Conservation (phyloP, 805 yeast species). For the Novakomyces olei region DNA sequence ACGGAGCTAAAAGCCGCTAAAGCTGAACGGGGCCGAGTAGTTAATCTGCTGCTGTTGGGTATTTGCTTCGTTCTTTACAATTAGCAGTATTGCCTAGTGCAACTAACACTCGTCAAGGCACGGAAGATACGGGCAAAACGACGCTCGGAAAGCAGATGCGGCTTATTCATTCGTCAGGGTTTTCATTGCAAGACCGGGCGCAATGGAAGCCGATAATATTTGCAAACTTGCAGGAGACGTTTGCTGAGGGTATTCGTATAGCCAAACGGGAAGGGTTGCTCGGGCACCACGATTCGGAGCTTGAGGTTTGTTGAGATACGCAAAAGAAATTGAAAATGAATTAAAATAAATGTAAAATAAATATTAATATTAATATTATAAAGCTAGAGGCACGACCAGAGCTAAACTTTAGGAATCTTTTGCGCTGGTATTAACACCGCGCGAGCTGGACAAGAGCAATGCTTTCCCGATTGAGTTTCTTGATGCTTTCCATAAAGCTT, state of each 20-base stretch:
- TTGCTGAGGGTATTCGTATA: too few relatives aligned
- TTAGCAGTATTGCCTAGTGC: too few relatives aligned
- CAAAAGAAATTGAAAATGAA: neutral
- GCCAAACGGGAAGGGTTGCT: too few relatives aligned
- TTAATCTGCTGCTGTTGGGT: too few relatives aligned
- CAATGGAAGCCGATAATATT: constrained; percentile 77
- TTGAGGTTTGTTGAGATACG: neutral
- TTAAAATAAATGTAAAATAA: constrained; percentile 1
- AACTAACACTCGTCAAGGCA: too few relatives aligned
- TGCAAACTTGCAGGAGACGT: too few relatives aligned
- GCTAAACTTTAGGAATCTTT: too few relatives aligned
- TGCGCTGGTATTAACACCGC: too few relatives aligned
- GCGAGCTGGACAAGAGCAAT: too few relatives aligned
- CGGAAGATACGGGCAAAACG: constrained; percentile 89
- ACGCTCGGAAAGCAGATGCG: constrained; percentile 80
- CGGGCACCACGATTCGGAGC: neutral
- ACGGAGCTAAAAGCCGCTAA: too few relatives aligned
- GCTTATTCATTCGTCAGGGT: constrained; percentile 67
- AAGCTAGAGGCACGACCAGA: neutral
- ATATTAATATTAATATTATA: neutral
- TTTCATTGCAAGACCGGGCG: constrained; percentile 50
- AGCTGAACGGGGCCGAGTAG: too few relatives aligned
- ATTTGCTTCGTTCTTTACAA: too few relatives aligned
- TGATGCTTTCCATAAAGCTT: neutral
- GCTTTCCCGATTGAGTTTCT: neutral